Percentiles rank a stretch among this genome's conserved stretches.
phyloP scores from a whole-genome alignment of 352 stramenopile genomes.

The Phytopythium vexans region DNA sequence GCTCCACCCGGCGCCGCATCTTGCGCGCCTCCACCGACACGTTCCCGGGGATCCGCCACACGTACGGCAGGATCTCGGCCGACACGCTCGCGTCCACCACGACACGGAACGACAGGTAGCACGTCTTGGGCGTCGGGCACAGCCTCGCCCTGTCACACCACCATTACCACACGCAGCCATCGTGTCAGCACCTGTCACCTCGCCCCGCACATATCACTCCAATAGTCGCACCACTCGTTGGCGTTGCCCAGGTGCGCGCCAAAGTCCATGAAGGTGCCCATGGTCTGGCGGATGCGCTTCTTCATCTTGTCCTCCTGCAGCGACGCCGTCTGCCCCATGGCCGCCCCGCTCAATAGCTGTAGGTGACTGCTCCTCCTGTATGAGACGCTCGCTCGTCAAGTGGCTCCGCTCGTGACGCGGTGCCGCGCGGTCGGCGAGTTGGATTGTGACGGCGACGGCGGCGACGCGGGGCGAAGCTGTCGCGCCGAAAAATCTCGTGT shows the following conservation, averaged over 20 bases:
- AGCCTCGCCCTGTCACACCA: constrained; percentile 41
- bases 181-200: too few species aligned
- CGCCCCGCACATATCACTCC: not conserved
- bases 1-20: constrained; percentile 46
- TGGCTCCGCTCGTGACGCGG: too few species aligned
- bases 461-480: too few species aligned
- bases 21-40: constrained; percentile 74
- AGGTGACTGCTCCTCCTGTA: too few species aligned
- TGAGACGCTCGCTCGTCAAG: too few species aligned
- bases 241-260: constrained; percentile 64
- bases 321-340: constrained; percentile 70
- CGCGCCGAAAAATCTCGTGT: too few species aligned
- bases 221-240: constrained; percentile 66
- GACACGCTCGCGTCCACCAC: constrained; percentile 63
- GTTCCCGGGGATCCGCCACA: constrained; percentile 70
- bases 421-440: too few species aligned
- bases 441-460: too few species aligned
- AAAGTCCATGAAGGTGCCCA: constrained; percentile 73
- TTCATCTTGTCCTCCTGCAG: constrained; percentile 73
- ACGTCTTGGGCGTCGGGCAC: constrained; percentile 74
- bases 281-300: constrained; percentile 62
- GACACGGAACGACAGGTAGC: constrained; percentile 69
- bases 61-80: constrained; percentile 61
- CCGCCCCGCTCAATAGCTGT: too few species aligned
- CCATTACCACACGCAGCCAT: too few species aligned